These are phyloP conservation scores for Salvia hispanica DNA, from an alignment of 257 asterid genomes.

Conservation along the genomic window DNA sequence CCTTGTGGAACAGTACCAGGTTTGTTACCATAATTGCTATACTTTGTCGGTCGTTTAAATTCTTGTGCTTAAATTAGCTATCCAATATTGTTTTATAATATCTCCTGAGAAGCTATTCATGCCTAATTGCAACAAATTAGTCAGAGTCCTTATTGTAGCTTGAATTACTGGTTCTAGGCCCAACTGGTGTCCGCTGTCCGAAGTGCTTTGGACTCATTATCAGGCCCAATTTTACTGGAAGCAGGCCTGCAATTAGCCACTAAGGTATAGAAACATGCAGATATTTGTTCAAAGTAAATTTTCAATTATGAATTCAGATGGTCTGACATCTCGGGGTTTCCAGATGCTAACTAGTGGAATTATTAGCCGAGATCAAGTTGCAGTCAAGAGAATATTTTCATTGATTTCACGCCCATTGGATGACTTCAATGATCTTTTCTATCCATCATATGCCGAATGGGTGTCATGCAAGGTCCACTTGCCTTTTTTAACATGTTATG, in stretches of 20 bases:
- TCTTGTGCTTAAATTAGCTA: slow-evolving; percentile 17
- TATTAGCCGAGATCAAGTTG: slow-evolving; percentile 90
- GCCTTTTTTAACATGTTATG: slow-evolving; percentile 10
- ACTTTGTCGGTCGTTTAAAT: slow-evolving; percentile 15
- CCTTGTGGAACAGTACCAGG: slow-evolving; percentile 98
- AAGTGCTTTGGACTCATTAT: slow-evolving; percentile 79
- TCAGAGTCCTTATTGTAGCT: slow-evolving; percentile 25
- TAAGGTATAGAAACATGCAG: slow-evolving; percentile 54
- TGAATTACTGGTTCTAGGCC: slow-evolving; percentile 56
- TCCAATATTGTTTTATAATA: slow-evolving; percentile 12
- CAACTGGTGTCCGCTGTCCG: slow-evolving; percentile 96
- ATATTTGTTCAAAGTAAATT: slow-evolving; percentile 22
- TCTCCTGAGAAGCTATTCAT: slow-evolving; percentile 18
- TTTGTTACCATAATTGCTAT: slow-evolving; percentile 34
- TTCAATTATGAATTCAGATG: slow-evolving; percentile 32
- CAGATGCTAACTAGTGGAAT: slow-evolving; percentile 98
- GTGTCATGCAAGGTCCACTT: slow-evolving; percentile 92
- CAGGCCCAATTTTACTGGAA: slow-evolving; percentile 90
- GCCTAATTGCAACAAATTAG: slow-evolving; percentile 25
- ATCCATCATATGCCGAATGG: slow-evolving; percentile 99
- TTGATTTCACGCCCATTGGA: slow-evolving; percentile 90
- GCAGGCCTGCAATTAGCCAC: slow-evolving; percentile 94
- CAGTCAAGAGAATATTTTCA: slow-evolving; percentile 92
- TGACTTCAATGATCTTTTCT: slow-evolving; percentile 86
- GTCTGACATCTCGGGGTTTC: slow-evolving; percentile 36